A percentile compares a stretch with the other conserved stretches of the same genome.
These are phyloP conservation scores for Apiospora aurea DNA, from an alignment of 2,329 filamentous ascomycete species.

Conservation along the genomic window DNA sequence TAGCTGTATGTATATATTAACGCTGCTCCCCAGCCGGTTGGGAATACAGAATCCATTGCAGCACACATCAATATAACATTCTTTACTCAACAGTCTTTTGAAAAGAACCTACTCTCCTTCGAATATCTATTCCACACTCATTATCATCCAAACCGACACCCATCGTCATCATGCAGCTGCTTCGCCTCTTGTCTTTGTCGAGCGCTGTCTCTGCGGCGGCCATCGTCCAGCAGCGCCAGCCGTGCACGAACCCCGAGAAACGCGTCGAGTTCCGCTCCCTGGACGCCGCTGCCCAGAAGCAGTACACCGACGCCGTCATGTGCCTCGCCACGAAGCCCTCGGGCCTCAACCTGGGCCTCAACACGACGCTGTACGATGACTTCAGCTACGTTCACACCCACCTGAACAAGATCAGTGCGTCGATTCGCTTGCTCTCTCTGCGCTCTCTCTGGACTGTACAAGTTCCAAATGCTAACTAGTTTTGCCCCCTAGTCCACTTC, in stretches of 20 bases:
- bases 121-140: neutral
- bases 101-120: neutral
- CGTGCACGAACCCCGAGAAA: slow-evolving; percentile 4
- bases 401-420: neutral
- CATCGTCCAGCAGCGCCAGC: neutral
- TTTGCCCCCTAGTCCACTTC: neutral
- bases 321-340: slow-evolving; percentile 16
- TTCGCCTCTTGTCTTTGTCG: neutral
- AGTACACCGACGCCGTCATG: slow-evolving; percentile 14
- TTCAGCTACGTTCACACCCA: slow-evolving; percentile 23
- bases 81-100: neutral
- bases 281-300: neutral
- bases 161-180: neutral
- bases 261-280: slow-evolving; percentile 18
- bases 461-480: neutral
- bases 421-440: neutral
- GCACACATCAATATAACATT: neutral
- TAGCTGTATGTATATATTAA: neutral
- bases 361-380: slow-evolving; percentile 25
- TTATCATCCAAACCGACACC: neutral
- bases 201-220: neutral
- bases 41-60: neutral
- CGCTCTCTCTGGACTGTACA: neutral
- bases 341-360: neutral
- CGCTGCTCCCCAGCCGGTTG: neutral